phyloP scores from a whole-genome alignment of 495 filamentous ascomycete species.

The Tuber melanosporum region DNA sequence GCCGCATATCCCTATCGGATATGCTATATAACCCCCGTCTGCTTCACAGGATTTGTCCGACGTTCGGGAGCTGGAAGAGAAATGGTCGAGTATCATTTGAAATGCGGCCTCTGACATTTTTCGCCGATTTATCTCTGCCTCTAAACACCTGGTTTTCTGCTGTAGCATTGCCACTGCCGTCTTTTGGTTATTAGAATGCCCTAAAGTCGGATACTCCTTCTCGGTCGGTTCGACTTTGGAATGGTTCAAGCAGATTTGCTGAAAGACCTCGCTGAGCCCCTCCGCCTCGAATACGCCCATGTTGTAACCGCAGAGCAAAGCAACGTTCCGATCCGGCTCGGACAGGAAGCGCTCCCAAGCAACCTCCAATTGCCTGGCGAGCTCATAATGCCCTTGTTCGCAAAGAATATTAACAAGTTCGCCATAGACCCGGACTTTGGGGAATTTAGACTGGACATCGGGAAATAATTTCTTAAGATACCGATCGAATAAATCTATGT shows the following conservation, averaged over 20 bases:
- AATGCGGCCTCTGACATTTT: conserved; percentile 33
- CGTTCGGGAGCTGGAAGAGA: conserved; percentile 25
- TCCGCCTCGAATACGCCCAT: conserved; percentile 41
- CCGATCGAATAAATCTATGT: conserved; percentile 31
- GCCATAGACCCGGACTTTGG: conserved; percentile 40
- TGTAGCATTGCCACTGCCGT: conserved; percentile 41
- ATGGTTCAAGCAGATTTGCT: conserved; percentile 40
- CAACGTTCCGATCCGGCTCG: conserved; percentile 29
- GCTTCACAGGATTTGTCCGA: conserved; percentile 15
- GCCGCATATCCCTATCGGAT: conserved; percentile 36
- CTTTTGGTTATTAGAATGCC: conserved; percentile 30
- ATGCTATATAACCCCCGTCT: conserved; percentile 20
- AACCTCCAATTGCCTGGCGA: conserved; percentile 40
- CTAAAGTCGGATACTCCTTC: conserved; percentile 29
- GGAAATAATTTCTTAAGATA: conserved; percentile 35
- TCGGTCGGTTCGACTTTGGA: conserved; percentile 38
- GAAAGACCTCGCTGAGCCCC: conserved; percentile 40
- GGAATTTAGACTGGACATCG: conserved; percentile 32
- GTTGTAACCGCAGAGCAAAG: conserved; percentile 42
- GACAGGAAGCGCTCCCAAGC: conserved; percentile 40
- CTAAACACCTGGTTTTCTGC: conserved; percentile 38
- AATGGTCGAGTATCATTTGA: conserved; percentile 36
- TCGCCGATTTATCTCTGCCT: conserved; percentile 33
- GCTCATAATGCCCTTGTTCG: conserved; percentile 30
- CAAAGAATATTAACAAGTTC: conserved; percentile 43